Evolutionary conservation across 768 basidiomycete species (phyloP).

Genomic region (Macrolepiota fuliginosa): DNA sequence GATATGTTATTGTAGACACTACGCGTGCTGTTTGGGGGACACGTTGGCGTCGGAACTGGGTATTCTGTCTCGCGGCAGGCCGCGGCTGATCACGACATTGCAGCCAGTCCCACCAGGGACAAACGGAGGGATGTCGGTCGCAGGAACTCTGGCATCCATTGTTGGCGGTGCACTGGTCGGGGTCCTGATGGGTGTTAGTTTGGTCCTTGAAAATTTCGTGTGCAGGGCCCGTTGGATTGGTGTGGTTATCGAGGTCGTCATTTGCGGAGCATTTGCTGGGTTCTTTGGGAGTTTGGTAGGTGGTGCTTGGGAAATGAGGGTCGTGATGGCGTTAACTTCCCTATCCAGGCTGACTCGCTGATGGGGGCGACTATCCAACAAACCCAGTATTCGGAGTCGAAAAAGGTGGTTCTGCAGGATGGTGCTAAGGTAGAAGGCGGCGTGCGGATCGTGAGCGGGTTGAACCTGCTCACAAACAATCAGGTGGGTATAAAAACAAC

Average conservation of each 20-base stretch:
- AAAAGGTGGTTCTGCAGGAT: slow-evolving; percentile 66
- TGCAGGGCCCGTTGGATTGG: slow-evolving; percentile 42
- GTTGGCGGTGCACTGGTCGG: slow-evolving; percentile 77
- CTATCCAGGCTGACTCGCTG: slow-evolving; percentile 73
- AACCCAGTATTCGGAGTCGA: slow-evolving; percentile 66
- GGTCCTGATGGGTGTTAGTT: slow-evolving; percentile 46
- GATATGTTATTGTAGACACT: slow-evolving; percentile 53
- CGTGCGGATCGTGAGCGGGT: slow-evolving; percentile 57
- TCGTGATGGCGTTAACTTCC: not conserved
- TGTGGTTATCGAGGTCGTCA: slow-evolving; percentile 41
- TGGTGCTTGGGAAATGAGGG: slow-evolving; percentile 14
- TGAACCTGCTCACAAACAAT: slow-evolving; percentile 77
- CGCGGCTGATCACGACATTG: slow-evolving; percentile 78
- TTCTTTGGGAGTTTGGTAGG: slow-evolving; percentile 77
- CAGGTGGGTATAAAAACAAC: slow-evolving; percentile 43
- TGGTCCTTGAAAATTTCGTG: slow-evolving; percentile 59
- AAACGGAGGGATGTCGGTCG: slow-evolving; percentile 80
- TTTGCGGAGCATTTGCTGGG: slow-evolving; percentile 67
- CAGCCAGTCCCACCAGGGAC: slow-evolving; percentile 81
- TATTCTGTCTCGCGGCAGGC: slow-evolving; percentile 68
- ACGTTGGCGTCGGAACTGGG: slow-evolving; percentile 94
- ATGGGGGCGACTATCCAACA: slow-evolving; percentile 86
- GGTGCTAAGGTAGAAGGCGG: slow-evolving; percentile 25
- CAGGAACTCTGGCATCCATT: slow-evolving; percentile 73
- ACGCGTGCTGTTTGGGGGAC: slow-evolving; percentile 87